A percentile compares a stretch with the other conserved stretches of the same genome.
phyloP scores from a whole-genome alignment of 495 filamentous ascomycete species.

The Darksidea phi region DNA sequence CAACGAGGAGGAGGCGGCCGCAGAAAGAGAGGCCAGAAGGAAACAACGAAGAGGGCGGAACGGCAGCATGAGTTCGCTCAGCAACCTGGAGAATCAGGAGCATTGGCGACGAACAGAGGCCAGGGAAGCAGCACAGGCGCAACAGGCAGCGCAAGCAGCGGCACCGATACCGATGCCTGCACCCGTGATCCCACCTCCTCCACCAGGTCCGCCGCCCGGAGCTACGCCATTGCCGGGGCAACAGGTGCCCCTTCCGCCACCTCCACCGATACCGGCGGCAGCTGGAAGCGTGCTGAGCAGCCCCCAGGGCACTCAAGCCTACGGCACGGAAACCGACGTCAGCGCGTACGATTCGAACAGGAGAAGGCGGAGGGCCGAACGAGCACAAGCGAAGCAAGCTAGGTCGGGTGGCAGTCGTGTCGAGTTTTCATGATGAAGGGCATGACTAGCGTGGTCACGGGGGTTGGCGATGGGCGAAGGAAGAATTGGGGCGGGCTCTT shows the following conservation, averaged over 20 bases:
- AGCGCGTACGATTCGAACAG: constrained; percentile 45
- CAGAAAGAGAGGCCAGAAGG: constrained; percentile 56
- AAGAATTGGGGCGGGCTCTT: too few species aligned
- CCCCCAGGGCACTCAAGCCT: constrained; percentile 28
- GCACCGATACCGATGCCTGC: constrained; percentile 27
- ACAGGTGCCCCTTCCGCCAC: constrained; percentile 35
- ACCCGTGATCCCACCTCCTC: constrained; percentile 23
- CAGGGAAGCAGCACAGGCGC: constrained; percentile 29
- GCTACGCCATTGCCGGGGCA: constrained; percentile 14
- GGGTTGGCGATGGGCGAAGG: background rate
- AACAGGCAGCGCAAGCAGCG: constrained; percentile 11
- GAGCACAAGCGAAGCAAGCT: constrained; percentile 39
- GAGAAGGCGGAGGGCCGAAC: constrained; percentile 42
- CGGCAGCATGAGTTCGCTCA: constrained; percentile 37
- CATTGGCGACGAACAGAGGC: constrained; percentile 35
- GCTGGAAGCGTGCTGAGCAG: constrained; percentile 31
- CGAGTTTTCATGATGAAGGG: constrained; percentile 39
- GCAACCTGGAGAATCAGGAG: constrained; percentile 33
- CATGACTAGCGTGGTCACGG: background rate
- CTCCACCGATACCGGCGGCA: constrained; percentile 35
- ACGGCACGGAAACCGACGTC: constrained; percentile 44
- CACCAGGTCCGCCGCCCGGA: constrained; percentile 23
- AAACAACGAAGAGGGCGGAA: constrained; percentile 29
- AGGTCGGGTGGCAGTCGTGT: constrained; percentile 36
- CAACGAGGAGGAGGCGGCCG: constrained; percentile 76